A percentile compares a stretch with the other conserved stretches of the same genome.
Evolutionary conservation across 768 basidiomycete genomes (phyloP).

Genomic region (Calocybe indica): DNA sequence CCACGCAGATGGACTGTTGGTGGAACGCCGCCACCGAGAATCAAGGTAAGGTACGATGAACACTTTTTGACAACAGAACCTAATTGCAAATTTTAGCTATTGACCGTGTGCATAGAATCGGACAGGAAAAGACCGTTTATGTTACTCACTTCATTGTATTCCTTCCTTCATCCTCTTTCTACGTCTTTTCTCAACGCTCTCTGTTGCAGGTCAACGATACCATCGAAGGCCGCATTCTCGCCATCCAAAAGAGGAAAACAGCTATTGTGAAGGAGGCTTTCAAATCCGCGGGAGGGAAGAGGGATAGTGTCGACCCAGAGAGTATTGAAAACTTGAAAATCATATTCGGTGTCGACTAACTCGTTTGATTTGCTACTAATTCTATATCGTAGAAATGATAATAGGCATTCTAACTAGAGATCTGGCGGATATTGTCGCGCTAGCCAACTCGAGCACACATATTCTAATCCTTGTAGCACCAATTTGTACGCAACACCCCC

Average conservation of each 20-base stretch:
- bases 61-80: neutral
- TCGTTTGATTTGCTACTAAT: neutral
- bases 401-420: too few relatives aligned
- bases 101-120: slow-evolving; percentile 81
- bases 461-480: neutral
- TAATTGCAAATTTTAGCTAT: slow-evolving; percentile 42
- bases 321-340: slow-evolving; percentile 78
- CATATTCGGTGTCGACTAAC: slow-evolving; percentile 49
- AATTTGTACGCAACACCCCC: too few relatives aligned
- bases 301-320: slow-evolving; percentile 51
- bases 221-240: slow-evolving; percentile 72
- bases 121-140: slow-evolving; percentile 76
- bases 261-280: slow-evolving; percentile 86
- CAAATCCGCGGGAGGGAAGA: slow-evolving; percentile 39
- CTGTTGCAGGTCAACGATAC: slow-evolving; percentile 55
- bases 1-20: slow-evolving; percentile 81
- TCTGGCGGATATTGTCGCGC: neutral
- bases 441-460: neutral
- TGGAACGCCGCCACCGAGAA: slow-evolving; percentile 84
- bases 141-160: slow-evolving; percentile 82
- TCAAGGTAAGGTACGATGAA: slow-evolving; percentile 45
- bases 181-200: neutral
- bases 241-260: slow-evolving; percentile 83
- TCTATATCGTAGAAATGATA: too few relatives aligned
- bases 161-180: neutral